Percentiles rank a stretch among this genome's conserved stretches.
Conservation (phyloP, 768 basidiomycete species). For the Lentinus brumalis region DNA sequence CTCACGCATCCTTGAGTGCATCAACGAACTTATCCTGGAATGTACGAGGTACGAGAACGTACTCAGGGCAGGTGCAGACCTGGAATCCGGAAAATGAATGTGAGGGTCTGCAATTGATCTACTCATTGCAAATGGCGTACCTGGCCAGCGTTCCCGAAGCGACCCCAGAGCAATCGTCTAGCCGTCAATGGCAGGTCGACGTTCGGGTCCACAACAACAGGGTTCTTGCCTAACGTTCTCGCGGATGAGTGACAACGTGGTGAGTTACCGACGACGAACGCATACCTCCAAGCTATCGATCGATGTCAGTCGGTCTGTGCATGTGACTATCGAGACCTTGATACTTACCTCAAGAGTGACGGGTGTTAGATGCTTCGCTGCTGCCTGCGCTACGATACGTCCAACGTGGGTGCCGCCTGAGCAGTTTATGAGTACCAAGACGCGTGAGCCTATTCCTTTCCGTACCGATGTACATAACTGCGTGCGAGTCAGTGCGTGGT, state of each 20-base stretch:
- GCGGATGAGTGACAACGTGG: not conserved
- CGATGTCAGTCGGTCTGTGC: slow-evolving; percentile 27
- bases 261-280: too few relatives aligned
- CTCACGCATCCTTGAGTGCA: slow-evolving; percentile 47
- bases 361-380: slow-evolving; percentile 78
- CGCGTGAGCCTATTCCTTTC: too few relatives aligned
- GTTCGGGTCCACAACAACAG: slow-evolving; percentile 63
- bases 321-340: slow-evolving; percentile 39
- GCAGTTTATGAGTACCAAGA: not conserved
- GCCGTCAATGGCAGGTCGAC: slow-evolving; percentile 63
- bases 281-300: slow-evolving; percentile 50
- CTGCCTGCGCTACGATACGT: slow-evolving; percentile 67
- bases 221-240: slow-evolving; percentile 54
- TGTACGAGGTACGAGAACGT: slow-evolving; percentile 46
- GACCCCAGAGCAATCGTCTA: slow-evolving; percentile 77
- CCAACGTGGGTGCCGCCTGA: slow-evolving; percentile 50
- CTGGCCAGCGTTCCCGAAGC: slow-evolving; percentile 67
- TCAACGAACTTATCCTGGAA: slow-evolving; percentile 40
- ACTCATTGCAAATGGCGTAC: slow-evolving; percentile 18
- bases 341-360: slow-evolving; percentile 55
- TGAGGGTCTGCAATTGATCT: not conserved
- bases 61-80: slow-evolving; percentile 67
- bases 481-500: not conserved
- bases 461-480: slow-evolving; percentile 20
- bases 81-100: not conserved